These are phyloP conservation scores for Podospora pseudoanserina DNA, from an alignment of 495 filamentous ascomycete genomes.

Conservation along the genomic window DNA sequence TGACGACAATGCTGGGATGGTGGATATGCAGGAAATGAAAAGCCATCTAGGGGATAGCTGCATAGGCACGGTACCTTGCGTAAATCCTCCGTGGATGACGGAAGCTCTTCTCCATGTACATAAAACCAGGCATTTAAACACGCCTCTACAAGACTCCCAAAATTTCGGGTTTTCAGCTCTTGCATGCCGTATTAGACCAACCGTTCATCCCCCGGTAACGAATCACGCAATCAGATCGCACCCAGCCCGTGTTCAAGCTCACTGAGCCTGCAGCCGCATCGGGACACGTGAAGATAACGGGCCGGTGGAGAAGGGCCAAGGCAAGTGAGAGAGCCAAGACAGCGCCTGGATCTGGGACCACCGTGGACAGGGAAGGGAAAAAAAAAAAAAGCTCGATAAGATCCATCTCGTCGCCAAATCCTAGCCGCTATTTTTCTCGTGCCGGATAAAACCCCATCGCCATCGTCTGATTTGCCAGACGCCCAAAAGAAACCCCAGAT, in stretches of 20 bases:
- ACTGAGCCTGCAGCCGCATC: slow-evolving; percentile 4
- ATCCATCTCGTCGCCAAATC: slow-evolving; percentile 1
- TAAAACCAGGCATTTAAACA: neutral
- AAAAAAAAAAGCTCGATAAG: slow-evolving; percentile 10
- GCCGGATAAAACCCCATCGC: neutral
- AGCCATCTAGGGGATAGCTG: neutral
- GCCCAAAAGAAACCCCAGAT: neutral
- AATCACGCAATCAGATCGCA: slow-evolving; percentile 10
- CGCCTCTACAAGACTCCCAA: neutral
- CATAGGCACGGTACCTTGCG: slow-evolving; percentile 5
- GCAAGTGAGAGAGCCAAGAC: slow-evolving; percentile 1
- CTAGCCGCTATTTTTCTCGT: neutral
- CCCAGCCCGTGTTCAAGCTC: neutral
- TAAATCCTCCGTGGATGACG: neutral
- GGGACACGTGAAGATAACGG: slow-evolving; percentile 11
- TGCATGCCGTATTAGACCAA: neutral
- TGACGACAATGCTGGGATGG: neutral
- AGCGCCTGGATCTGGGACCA: slow-evolving; percentile 1
- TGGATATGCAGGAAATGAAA: slow-evolving; percentile 6
- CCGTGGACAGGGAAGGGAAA: slow-evolving; percentile 3
- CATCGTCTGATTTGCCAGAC: slow-evolving; percentile 3
- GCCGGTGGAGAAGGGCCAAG: neutral
- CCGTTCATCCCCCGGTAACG: slow-evolving; percentile 3
- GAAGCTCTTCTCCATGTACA: neutral
- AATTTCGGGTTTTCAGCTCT: neutral